phyloP scores from a whole-genome alignment of 495 filamentous ascomycete genomes.

The Penicillium mononematosum region DNA sequence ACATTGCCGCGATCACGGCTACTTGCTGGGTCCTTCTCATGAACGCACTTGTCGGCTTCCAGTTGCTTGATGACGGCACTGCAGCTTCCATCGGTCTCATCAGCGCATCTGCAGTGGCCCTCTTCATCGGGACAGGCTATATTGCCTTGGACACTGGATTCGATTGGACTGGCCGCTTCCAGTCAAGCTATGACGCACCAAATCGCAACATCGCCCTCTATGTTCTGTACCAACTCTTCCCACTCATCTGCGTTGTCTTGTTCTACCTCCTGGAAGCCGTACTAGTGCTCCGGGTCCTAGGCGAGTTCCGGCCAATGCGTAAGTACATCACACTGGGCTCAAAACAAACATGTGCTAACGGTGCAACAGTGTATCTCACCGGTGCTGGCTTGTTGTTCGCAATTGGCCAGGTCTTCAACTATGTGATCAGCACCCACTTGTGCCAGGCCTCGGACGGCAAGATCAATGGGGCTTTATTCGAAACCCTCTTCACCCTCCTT shows the following conservation, averaged over 20 bases:
- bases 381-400: conserved; percentile 78
- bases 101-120: conserved; percentile 58
- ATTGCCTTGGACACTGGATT: conserved; percentile 94
- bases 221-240: conserved; percentile 87
- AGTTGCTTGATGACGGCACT: conserved; percentile 92
- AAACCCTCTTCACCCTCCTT: conserved; percentile 86
- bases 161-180: conserved; percentile 76
- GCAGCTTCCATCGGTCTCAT: conserved; percentile 76
- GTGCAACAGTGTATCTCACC: conserved; percentile 64
- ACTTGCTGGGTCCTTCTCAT: conserved; percentile 89
- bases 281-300: conserved; percentile 79
- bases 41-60: conserved; percentile 90
- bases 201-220: conserved; percentile 85
- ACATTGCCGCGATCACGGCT: conserved; percentile 84
- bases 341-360: conserved; percentile 20
- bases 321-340: conserved; percentile 32
- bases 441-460: conserved; percentile 77
- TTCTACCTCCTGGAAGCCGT: conserved; percentile 81
- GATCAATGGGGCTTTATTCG: conserved; percentile 91
- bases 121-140: conserved; percentile 92
- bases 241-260: conserved; percentile 79
- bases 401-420: conserved; percentile 92
- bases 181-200: conserved; percentile 50
- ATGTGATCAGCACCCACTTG: conserved; percentile 86
- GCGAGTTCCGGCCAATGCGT: conserved; percentile 86